phyloP scores from a whole-genome alignment of 176 grass and related monocot genomes.

The Themeda triandra region DNA sequence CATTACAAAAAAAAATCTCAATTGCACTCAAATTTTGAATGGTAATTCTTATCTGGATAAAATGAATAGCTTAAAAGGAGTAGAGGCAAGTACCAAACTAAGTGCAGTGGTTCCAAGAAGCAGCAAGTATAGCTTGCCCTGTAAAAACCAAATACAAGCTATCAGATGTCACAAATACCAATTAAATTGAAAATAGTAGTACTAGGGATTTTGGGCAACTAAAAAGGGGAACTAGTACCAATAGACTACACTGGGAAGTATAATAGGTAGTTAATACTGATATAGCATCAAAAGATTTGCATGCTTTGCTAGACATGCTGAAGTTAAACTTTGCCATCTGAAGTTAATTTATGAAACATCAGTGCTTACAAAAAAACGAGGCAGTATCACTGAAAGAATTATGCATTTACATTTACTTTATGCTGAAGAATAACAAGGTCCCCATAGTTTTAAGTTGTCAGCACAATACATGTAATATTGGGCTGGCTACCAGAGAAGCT shows the following conservation, averaged over 20 bases:
- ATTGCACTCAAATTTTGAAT: not conserved
- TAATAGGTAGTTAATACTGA: not conserved
- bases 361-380: not conserved
- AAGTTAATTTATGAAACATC: not conserved
- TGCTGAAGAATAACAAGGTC: not conserved
- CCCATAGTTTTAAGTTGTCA: not conserved
- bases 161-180: constrained; percentile 13
- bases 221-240: not conserved
- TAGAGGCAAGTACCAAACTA: constrained; percentile 70
- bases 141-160: constrained; percentile 40
- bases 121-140: constrained; percentile 95
- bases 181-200: constrained; percentile 11
- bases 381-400: not conserved
- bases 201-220: not conserved
- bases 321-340: not conserved
- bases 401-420: not conserved
- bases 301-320: not conserved
- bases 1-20: not conserved
- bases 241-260: constrained; percentile 4
- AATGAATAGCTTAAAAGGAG: constrained; percentile 8
- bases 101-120: constrained; percentile 98
- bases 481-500: not conserved
- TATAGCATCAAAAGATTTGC: not conserved
- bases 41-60: not conserved
- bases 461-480: not conserved